phyloP scores from a whole-genome alignment of 2,329 filamentous ascomycete species.

The Paraphaeosphaeria minitans region DNA sequence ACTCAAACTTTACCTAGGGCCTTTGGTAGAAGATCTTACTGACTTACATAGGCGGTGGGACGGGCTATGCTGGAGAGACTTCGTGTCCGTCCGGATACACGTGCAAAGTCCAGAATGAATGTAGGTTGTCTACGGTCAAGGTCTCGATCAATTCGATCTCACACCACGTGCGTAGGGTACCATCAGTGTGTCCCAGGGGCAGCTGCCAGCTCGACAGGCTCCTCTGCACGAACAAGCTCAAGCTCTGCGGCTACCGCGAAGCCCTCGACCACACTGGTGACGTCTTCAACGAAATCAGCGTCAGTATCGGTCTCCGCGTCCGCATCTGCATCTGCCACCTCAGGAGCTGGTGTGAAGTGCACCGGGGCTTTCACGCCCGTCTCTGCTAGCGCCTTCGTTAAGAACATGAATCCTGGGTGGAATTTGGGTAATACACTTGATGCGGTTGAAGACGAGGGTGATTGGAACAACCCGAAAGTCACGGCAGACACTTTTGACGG shows the following conservation, averaged over 20 bases:
- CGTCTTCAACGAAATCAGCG: slow-evolving; percentile 8
- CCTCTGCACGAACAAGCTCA: background rate
- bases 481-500: slow-evolving; percentile 55
- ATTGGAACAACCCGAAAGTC: slow-evolving; percentile 63
- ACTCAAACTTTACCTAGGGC: too few relatives aligned
- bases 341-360: slow-evolving; percentile 40
- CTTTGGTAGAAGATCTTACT: background rate
- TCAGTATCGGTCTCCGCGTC: background rate
- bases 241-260: background rate
- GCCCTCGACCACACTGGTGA: slow-evolving; percentile 2
- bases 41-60: slow-evolving; percentile 17
- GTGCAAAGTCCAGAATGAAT: slow-evolving; percentile 21
- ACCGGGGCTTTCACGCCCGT: slow-evolving; percentile 52
- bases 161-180: slow-evolving; percentile 9
- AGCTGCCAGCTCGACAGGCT: background rate
- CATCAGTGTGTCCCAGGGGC: slow-evolving; percentile 17
- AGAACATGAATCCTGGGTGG: slow-evolving; percentile 61
- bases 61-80: slow-evolving; percentile 17
- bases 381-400: slow-evolving; percentile 55
- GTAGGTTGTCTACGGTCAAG: slow-evolving; percentile 2
- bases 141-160: background rate
- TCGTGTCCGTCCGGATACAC: slow-evolving; percentile 15
- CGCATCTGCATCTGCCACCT: background rate
- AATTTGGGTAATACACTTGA: slow-evolving; percentile 67
- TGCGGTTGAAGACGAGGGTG: slow-evolving; percentile 60